Evolutionary conservation across 2,329 filamentous ascomycete genomes (phyloP), one percentile per base, ranked within the genome.

Genomic region (Leptographium flavum): DNA sequence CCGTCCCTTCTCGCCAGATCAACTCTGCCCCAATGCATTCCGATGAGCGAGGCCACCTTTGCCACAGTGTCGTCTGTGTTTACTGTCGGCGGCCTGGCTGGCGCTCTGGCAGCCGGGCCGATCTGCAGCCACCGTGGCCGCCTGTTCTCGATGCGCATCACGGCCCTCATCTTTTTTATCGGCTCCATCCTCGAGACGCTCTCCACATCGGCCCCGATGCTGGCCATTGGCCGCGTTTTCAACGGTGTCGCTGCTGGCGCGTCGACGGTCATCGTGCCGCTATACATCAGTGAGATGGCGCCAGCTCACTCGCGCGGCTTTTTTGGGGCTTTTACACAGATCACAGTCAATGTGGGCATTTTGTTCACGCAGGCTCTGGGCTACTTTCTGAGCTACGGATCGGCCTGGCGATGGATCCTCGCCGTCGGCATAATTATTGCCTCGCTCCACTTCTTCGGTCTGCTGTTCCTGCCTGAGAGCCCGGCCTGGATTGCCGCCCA

Each of bases 261-360:
- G 3, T 78, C 87, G 1, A 90, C 92, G 3, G 92, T 98, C 19
- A 85, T 95, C 31, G 87, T 93, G 3, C 92, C 92, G 0, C 76
- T 98, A 19, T 98, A 94, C 67, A 87, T 98, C 54, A 88, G 87
- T 39, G 92, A 98, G 62, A 75, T 95, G 23, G 81, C 88, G 0
- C 92, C 90, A 4, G 77, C 77, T 0, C 66, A 70, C 15, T 74
- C 81, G 52, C 76, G 80, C 45, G 88, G 87, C 5, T 77, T 94
- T 50, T 96, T 94, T 57, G 78, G 78, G 13, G 71, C 76, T 45
- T 82, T 93, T 63, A 96, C 92, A 0, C 90, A 98, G 60, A 80
- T 96, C 57, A 88, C 87, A 63, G 88, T 88, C 67, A 96, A 96
- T 57, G 67, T 88, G 22, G 92, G 92, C 46, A 95, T 98, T 44